These are phyloP conservation scores for Epichloe amarillans DNA, from an alignment of 2,329 filamentous ascomycete genomes.

Conservation along the genomic window DNA sequence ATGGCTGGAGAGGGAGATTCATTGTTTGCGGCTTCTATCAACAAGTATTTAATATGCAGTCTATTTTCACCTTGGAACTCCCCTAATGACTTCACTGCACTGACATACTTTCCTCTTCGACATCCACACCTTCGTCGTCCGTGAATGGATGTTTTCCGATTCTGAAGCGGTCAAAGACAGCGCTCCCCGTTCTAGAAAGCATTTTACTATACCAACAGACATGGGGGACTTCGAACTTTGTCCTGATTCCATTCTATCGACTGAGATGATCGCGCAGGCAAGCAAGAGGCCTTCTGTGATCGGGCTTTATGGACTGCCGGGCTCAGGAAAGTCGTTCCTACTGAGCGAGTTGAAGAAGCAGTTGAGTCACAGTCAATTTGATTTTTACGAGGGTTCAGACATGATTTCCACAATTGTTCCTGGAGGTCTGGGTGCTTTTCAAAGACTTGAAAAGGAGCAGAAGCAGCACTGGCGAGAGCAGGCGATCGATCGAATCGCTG, in stretches of 20 bases:
- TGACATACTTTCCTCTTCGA: too few relatives aligned
- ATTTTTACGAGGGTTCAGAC: constrained; percentile 39
- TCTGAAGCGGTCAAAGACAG: neutral
- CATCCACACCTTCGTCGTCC: too few relatives aligned
- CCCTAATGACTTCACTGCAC: too few relatives aligned
- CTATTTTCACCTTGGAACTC: too few relatives aligned
- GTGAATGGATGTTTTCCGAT: neutral
- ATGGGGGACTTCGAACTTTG: neutral
- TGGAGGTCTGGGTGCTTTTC: constrained; percentile 36
- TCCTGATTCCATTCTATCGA: neutral
- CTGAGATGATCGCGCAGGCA: neutral
- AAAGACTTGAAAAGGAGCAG: constrained; percentile 19
- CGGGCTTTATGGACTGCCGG: constrained; percentile 41
- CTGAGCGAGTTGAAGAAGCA: constrained; percentile 25
- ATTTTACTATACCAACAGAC: too few relatives aligned
- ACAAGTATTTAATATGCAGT: too few relatives aligned
- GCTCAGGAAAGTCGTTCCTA: constrained; percentile 37
- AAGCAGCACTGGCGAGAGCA: constrained; percentile 25
- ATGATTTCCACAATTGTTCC: constrained; percentile 27
- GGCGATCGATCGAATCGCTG: constrained; percentile 32
- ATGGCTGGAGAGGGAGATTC: too few relatives aligned
- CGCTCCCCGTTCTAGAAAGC: neutral
- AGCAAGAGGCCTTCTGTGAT: constrained; percentile 27
- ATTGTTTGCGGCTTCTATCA: too few relatives aligned
- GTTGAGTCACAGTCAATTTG: constrained; percentile 22